Evolutionary conservation across 352 stramenopile species (phyloP).

Genomic region (Thalassiosira sp.): DNA sequence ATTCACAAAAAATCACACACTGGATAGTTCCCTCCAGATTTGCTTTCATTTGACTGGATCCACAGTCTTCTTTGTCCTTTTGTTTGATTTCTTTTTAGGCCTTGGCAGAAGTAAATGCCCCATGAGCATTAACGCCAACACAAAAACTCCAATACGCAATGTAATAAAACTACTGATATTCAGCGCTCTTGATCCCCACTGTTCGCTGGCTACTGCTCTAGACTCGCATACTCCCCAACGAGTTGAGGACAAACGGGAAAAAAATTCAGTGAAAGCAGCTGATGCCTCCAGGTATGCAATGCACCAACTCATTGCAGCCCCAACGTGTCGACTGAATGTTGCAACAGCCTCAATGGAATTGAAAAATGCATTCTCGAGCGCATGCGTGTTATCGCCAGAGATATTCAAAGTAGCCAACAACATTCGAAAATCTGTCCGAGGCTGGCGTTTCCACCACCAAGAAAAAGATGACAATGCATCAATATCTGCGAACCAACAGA

Average conservation of each 20-base stretch:
- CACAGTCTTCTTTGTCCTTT: neutral
- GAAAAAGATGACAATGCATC: neutral
- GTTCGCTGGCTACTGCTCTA: neutral
- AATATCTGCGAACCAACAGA: neutral
- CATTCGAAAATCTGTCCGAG: neutral
- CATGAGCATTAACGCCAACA: slow-evolving; percentile 34
- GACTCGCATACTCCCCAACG: slow-evolving; percentile 13
- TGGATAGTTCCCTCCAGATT: too few relatives aligned
- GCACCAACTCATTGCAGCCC: neutral
- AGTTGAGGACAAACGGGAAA: neutral
- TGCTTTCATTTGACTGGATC: neutral
- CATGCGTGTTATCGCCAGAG: neutral
- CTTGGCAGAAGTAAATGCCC: slow-evolving; percentile 34
- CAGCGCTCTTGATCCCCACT: slow-evolving; percentile 21
- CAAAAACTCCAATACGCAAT: slow-evolving; percentile 34
- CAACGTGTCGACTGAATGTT: neutral
- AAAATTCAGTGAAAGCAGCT: neutral
- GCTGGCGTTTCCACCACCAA: neutral
- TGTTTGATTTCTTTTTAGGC: slow-evolving; percentile 16
- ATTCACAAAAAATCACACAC: too few relatives aligned
- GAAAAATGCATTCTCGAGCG: neutral
- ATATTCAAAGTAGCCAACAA: neutral
- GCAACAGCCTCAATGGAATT: neutral
- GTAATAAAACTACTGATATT: slow-evolving; percentile 30
- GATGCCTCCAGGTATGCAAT: neutral